Conservation (phyloP, 2,329 filamentous ascomycete genomes). For the Sporothrix protearum region DNA sequence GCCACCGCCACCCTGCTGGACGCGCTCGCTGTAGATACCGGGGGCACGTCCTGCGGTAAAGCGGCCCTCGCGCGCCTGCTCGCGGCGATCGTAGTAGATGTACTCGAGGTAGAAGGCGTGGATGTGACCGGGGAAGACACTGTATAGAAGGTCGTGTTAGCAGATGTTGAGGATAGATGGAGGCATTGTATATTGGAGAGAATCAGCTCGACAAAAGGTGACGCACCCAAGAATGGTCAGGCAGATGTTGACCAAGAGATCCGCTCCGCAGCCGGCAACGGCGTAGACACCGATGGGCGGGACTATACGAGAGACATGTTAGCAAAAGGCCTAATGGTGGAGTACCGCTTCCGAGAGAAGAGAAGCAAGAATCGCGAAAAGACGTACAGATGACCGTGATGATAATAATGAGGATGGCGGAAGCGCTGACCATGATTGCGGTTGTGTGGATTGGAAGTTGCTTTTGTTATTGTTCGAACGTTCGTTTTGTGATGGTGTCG, state of each 20-base stretch:
- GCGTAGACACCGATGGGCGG: slow-evolving; percentile 63
- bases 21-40: slow-evolving; percentile 67
- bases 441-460: neutral
- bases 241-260: slow-evolving; percentile 64
- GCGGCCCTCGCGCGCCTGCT: slow-evolving; percentile 58
- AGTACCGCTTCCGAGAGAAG: neutral
- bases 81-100: slow-evolving; percentile 72
- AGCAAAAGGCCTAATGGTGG: neutral
- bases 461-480: neutral
- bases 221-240: slow-evolving; percentile 61
- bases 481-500: neutral
- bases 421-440: slow-evolving; percentile 47
- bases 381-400: slow-evolving; percentile 52
- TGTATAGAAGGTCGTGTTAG: slow-evolving; percentile 30
- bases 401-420: slow-evolving; percentile 48
- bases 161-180: neutral
- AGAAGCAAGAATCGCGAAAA: neutral
- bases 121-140: slow-evolving; percentile 73
- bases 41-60: slow-evolving; percentile 55
- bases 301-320: slow-evolving; percentile 44
- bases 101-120: slow-evolving; percentile 81
- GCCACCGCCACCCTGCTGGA: slow-evolving; percentile 69
- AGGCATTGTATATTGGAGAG: neutral
- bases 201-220: neutral
- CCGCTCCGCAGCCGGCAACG: slow-evolving; percentile 62